Conservation (phyloP, 2,329 filamentous ascomycete species). For the Trichophaea hybrida region DNA sequence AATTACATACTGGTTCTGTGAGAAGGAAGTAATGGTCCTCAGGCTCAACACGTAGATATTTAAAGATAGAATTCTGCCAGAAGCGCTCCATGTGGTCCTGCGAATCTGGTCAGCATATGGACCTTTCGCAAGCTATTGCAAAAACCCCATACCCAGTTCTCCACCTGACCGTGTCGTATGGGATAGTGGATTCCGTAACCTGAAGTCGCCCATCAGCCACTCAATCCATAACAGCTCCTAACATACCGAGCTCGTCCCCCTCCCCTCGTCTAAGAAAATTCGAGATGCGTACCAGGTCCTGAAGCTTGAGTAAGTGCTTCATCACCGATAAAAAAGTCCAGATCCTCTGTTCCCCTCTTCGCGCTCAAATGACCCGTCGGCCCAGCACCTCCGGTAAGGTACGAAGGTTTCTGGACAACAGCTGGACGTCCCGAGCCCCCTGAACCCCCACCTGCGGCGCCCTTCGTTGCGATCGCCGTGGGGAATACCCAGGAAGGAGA, state of each 20-base stretch:
- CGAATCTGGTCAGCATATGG: slow-evolving; percentile 5
- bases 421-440: slow-evolving; percentile 78
- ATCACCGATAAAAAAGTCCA: slow-evolving; percentile 98
- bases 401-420: slow-evolving; percentile 88
- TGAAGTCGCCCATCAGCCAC: slow-evolving; percentile 29
- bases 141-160: slow-evolving; percentile 70
- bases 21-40: slow-evolving; percentile 98
- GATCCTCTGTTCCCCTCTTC: slow-evolving; percentile 91
- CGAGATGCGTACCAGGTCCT: slow-evolving; percentile 52
- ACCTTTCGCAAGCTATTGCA: neutral
- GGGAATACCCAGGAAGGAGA: slow-evolving; percentile 98
- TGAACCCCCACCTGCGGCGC: slow-evolving; percentile 51
- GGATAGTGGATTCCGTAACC: slow-evolving; percentile 95
- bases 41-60: slow-evolving; percentile 92
- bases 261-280: neutral
- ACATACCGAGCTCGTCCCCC: neutral
- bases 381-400: slow-evolving; percentile 79
- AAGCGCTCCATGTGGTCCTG: slow-evolving; percentile 99
- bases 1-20: slow-evolving; percentile 67
- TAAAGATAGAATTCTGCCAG: slow-evolving; percentile 99
- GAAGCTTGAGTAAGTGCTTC: slow-evolving; percentile 73
- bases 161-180: slow-evolving; percentile 93
- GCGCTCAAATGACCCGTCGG: slow-evolving; percentile 65
- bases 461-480: slow-evolving; percentile 93
- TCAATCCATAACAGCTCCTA: slow-evolving; percentile 14